phyloP scores from a whole-genome alignment of 345 rosid species.

The Draba incana region DNA sequence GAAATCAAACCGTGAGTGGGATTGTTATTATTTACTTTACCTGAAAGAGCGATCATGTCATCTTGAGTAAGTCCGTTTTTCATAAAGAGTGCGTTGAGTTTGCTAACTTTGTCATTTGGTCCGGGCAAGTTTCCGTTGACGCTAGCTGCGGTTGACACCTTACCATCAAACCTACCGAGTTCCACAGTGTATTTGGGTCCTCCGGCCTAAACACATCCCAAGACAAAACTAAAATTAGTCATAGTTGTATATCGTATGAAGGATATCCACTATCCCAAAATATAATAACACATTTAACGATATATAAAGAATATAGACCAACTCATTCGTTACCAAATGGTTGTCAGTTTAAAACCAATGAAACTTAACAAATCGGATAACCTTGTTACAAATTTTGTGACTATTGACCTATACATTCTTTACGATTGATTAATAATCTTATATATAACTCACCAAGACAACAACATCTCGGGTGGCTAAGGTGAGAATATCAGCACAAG shows the following conservation, averaged over 20 bases:
- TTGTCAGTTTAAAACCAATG: too few relatives aligned
- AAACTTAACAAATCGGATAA: too few relatives aligned
- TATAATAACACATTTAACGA: too few relatives aligned
- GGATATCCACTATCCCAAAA: too few relatives aligned
- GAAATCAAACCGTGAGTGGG: too few relatives aligned
- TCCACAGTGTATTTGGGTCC: constrained; percentile 72
- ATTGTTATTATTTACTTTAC: constrained; percentile 36
- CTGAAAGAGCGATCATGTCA: constrained; percentile 92
- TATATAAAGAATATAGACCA: too few relatives aligned
- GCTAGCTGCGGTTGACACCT: constrained; percentile 57
- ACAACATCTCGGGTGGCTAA: constrained; percentile 82
- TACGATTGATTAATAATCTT: not conserved
- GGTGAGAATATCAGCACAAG: constrained; percentile 86
- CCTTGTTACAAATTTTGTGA: not conserved
- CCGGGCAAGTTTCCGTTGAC: constrained; percentile 72
- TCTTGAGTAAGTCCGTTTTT: constrained; percentile 59
- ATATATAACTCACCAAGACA: constrained; percentile 47
- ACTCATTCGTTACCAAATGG: too few relatives aligned
- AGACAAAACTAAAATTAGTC: not conserved
- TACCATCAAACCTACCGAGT: constrained; percentile 80
- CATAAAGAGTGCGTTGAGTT: constrained; percentile 62
- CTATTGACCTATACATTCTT: not conserved
- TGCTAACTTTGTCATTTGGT: constrained; percentile 53
- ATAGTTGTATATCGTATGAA: not conserved
- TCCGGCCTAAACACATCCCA: constrained; percentile 50